Percentiles rank a stretch among this genome's conserved stretches.
phyloP scores from a whole-genome alignment of 768 basidiomycete genomes.

The Aureoboletus auriporus region DNA sequence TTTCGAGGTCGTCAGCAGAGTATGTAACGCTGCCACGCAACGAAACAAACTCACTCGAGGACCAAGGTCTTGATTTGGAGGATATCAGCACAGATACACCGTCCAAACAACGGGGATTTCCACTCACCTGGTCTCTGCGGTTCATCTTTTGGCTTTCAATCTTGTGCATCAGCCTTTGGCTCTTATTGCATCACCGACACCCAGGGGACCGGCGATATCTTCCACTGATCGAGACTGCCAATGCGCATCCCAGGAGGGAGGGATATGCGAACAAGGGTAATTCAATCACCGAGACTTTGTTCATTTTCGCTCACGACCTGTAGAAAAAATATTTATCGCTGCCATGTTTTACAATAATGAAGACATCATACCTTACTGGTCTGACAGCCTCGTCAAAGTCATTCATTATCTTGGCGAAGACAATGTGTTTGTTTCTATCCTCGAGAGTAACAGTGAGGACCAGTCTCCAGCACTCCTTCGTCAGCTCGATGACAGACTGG shows the following conservation, averaged over 20 bases:
- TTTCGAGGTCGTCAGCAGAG: neutral
- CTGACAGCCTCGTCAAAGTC: constrained; percentile 28
- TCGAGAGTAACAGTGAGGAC: constrained; percentile 34
- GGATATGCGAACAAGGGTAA: constrained; percentile 18
- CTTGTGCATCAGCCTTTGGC: constrained; percentile 1
- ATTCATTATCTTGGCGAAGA: constrained; percentile 38
- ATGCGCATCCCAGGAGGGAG: constrained; percentile 4
- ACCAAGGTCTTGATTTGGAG: too few relatives aligned
- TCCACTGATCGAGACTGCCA: constrained; percentile 12
- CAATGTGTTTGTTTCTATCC: constrained; percentile 35
- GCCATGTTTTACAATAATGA: constrained; percentile 41
- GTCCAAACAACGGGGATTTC: too few relatives aligned
- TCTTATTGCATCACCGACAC: constrained; percentile 2
- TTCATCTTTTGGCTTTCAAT: constrained; percentile 7
- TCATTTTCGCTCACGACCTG: neutral
- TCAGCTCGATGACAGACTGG: constrained; percentile 7
- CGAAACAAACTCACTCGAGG: constrained; percentile 7
- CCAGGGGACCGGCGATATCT: constrained; percentile 13
- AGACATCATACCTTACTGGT: constrained; percentile 38
- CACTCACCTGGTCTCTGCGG: neutral
- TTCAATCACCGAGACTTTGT: too few relatives aligned
- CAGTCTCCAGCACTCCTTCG: constrained; percentile 8
- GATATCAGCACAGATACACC: too few relatives aligned
- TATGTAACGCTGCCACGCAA: constrained; percentile 10
- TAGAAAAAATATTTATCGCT: constrained; percentile 17